Evolutionary conservation across 495 filamentous ascomycete genomes (phyloP), one percentile per base, ranked within the genome.

Genomic region (Penicillium crystallinum): DNA sequence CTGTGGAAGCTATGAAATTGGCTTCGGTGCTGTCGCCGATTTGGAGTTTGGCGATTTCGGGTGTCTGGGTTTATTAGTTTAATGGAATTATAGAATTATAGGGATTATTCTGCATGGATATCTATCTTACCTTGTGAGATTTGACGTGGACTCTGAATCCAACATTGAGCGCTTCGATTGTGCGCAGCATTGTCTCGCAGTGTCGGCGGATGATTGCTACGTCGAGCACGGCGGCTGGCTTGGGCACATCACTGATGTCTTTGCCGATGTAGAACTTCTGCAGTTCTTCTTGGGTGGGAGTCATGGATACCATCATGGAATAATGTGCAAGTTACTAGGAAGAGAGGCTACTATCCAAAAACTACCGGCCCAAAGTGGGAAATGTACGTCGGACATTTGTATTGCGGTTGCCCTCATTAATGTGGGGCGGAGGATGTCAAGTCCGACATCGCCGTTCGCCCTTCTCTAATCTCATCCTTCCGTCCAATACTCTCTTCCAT

Each of bases 101-200:
- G n/a, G 14, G 18, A 14, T n/a, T n/a, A n/a, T n/a, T n/a, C n/a
- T n/a, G n/a, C n/a, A n/a, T n/a, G n/a, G n/a, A n/a, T n/a, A n/a
- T n/a, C n/a, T n/a, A 18, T 18, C 33, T 41, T 63, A 86, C 89
- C 70, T 95, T 96, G 63, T 95, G 90, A 19, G 88, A 88, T 60
- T 95, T 95, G 48, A 93, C 82, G 67, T 96, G 90, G 6, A 87
- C 83, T 48, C 90, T 72, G 72, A 91, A 95, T 21, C 77, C 79
- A 19, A 92, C 72, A 1, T 74, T 75, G 4, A 92, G 73, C 30
- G 63, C 55, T 38, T 76, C 60, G 4, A 79, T 76, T 0, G 86
- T 81, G 43, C 83, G 69, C 12, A 90, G 79, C 86, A 96, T 92
- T 43, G 81, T 71, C 49, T 74, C 66, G 65, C 89, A 95, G 61